Conservation (phyloP, 169 alveolate genomes). For the Fabrea salina region DNA sequence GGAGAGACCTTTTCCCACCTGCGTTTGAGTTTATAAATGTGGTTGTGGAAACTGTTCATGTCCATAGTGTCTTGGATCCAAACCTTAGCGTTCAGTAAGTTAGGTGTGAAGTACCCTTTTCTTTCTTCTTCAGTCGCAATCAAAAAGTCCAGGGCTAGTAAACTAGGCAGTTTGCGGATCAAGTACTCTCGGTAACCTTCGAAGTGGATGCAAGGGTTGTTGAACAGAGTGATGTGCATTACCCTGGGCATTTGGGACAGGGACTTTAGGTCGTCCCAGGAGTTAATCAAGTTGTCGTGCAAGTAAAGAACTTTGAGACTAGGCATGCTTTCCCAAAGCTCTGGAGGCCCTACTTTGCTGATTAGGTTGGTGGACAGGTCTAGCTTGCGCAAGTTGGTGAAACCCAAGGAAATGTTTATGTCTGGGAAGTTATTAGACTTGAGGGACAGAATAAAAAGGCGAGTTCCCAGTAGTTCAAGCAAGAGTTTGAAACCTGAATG, state of each 20-base stretch:
- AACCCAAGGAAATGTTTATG: not conserved
- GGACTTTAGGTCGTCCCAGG: constrained; percentile 35
- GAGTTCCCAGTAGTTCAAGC: not conserved
- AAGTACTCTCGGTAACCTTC: constrained; percentile 48
- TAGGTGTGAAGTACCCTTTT: constrained; percentile 30
- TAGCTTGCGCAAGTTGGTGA: constrained; percentile 32
- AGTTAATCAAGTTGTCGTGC: constrained; percentile 34
- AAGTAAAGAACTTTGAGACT: constrained; percentile 39
- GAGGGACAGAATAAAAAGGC: constrained; percentile 14
- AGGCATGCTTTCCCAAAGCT: not conserved
- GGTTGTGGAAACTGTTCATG: constrained; percentile 40
- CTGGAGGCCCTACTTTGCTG: constrained; percentile 14
- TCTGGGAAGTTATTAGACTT: constrained; percentile 5
- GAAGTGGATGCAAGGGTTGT: constrained; percentile 33
- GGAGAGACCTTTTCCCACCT: constrained; percentile 55
- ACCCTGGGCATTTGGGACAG: constrained; percentile 24
- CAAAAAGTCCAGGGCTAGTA: constrained; percentile 40
- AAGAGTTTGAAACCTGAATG: not conserved
- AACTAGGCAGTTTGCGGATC: constrained; percentile 24
- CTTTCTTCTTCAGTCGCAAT: constrained; percentile 53
- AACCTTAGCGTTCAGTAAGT: constrained; percentile 31
- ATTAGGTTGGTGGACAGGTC: constrained; percentile 41
- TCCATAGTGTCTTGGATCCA: constrained; percentile 36
- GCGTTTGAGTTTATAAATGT: constrained; percentile 42
- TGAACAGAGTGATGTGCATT: constrained; percentile 37